Evolutionary conservation across 2,329 filamentous ascomycete species (phyloP), one percentile per base, ranked within the genome.

Genomic region (Beauveria varroae): DNA sequence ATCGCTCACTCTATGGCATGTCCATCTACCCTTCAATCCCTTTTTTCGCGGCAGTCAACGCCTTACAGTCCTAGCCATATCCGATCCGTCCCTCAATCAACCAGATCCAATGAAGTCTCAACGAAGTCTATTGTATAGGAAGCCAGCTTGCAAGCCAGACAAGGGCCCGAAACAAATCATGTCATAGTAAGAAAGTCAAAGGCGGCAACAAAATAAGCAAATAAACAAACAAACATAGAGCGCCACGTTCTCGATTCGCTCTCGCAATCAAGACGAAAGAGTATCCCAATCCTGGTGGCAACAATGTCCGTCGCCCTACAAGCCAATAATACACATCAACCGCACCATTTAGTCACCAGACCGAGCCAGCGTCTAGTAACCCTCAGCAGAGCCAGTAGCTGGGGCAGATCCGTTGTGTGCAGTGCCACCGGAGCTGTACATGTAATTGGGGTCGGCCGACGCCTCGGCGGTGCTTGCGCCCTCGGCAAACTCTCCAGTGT

Each of bases 391-490:
- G 3, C 77, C 72, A 26, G 75, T 73, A n/a, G 82, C 75, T 5
- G 58, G 24, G 10, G 58, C 58, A 34, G 58, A 61, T 43, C 84
- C 85, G 68, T 87, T 87, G 66, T 87, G 84, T 30, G 79, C 80
- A 41, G 76, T 70, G 66, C 84, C 81, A 12, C 84, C 80, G n/a
- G 76, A 73, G 34, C 73, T 73, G 68, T 85, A 86, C 69, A 85
- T 78, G 68, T 84, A 85, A 68, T 74, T 75, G 12, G 73, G 66
- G 26, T 76, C 73, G 44, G 68, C 64, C 30, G 58, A 43, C n/a
- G 61, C 51, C 26, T 63, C 61, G 24, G 51, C 24, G 51, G 37
- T 69, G 60, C 68, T 70, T 22, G 72, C 63, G 14, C 68, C 72
- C 59, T 84, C 81, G 46, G 74, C 67, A 46, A 73, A 75, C 24